Base-by-base conservation (phyloP, 176 grass and related monocot species). In the Musa beccarii region DNA sequence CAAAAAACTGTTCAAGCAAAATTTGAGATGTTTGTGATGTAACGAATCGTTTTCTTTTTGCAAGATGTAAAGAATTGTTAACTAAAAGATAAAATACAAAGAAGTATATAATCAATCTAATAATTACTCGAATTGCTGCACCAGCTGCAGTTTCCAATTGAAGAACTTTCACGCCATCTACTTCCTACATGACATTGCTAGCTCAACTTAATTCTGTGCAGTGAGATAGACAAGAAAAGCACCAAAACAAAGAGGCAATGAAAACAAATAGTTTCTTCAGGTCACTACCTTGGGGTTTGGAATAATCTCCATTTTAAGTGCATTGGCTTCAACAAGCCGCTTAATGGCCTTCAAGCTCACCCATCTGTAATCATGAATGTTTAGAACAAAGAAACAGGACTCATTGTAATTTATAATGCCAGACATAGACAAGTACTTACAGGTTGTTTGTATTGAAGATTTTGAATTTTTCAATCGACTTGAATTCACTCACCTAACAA, bases 381-480 rank as follows among this genome's bases (percentile, higher is more conserved):
- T 79, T 66, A 81, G 21, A 75, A 80, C 51, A 61, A 49, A 53
- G 2, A 51, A 13, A 11, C 9, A 78, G 10, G 1, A 9, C 2
- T n/a, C 25, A 21, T 16, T 43, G 49, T 19, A 24, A 57, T 55
- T 56, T 0, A 20, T 24, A 77, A 66, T 43, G 25, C 12, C 7
- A 59, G 2, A 24, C 50, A 52, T 10, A 53, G 10, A 53, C 21
- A 49, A 21, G 19, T 64, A 84, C 88, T 76, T 89, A 94, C 88
- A 99, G 66, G 63, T 99, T 99, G 84, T 93, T 99, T 0, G 90
- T 98, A 70, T 94, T 99, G 86, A 99, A 99, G 74, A 99, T 99
- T 87, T 99, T 99, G 88, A 99, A 99, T 78, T 99, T 99, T 85
- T 99, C 86, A 83, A 99, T 99, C 51, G 90, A 99, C 81, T 99